Conservation (phyloP, 148 eudicot genomes). For the Amaranthus palmeri region DNA sequence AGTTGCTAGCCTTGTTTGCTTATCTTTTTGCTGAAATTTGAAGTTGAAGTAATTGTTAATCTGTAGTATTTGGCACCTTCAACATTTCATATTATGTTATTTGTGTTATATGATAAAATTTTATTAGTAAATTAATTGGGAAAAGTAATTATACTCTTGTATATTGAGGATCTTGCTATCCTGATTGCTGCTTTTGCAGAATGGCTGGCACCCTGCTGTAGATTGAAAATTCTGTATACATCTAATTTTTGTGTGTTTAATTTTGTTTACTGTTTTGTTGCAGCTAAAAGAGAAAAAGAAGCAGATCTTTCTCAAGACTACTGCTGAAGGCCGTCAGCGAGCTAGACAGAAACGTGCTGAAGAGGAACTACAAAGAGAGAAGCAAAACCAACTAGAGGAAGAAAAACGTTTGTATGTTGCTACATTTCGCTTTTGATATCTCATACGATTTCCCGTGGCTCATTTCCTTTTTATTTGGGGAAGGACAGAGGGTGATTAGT, state of each 20-base stretch:
- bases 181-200: background rate
- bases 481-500: too few relatives aligned
- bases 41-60: background rate
- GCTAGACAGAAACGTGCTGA: conserved; percentile 89
- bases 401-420: conserved; percentile 73
- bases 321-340: conserved; percentile 93
- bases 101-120: background rate
- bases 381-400: conserved; percentile 78
- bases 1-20: background rate
- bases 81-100: background rate
- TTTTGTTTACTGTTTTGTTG: conserved; percentile 23
- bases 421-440: conserved; percentile 2
- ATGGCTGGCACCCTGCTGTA: background rate
- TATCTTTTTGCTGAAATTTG: background rate
- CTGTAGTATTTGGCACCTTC: background rate
- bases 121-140: background rate
- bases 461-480: too few relatives aligned
- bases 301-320: conserved; percentile 83
- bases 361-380: conserved; percentile 75
- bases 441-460: too few relatives aligned
- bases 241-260: background rate
- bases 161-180: background rate
- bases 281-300: conserved; percentile 88
- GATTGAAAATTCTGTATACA: background rate
- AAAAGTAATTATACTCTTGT: background rate